Evolutionary conservation across 2,329 filamentous ascomycete genomes (phyloP), one percentile per base, ranked within the genome.

Genomic region (Byssochlamys sp.): DNA sequence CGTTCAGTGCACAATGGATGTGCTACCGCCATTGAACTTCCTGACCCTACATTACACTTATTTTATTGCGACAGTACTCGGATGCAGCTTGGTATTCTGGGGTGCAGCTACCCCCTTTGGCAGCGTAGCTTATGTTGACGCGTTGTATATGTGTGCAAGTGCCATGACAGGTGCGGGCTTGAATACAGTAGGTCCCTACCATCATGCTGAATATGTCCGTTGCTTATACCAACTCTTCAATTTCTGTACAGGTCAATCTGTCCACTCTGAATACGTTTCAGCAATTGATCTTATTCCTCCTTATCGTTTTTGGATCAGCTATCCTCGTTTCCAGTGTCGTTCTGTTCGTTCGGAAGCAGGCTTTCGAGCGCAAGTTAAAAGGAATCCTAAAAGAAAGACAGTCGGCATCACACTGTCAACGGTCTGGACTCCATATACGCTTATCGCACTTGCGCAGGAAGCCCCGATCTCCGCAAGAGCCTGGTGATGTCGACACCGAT

Each of bases 281-380:
- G 69, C 87, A 90, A 68, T 73, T 82, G 28, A 71, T 87, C 45
- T 75, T 90, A 9, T 87, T 85, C 63, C 58, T 85, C 2, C 74
- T 88, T 49, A 85, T 89, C 60, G 75, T 89, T 52, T 67, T 87
- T 5, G 87, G 87, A 1, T 84, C 84, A 56, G 77, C 82, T 11
- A 82, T 89, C n/a, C 83, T 85, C 66, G 83, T 89, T 1, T 86
- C 82, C 1, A 81, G 82, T 33, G 83, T 81, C 61, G 86, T 87
- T 2, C 80, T 89, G 2, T 71, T 80, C 52, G 78, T 84, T 6
- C 77, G 86, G 45, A 83, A 80, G 63, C 74, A 77, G 58, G 83
- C 82, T 10, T 89, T 89, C 62, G 81, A 87, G 68, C 77, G 74
- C 58, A 80, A 82, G 24, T 84, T 88, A 59, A 72, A 80, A 57